Conservation (phyloP, 2,329 filamentous ascomycete genomes). For the Didymella pomorum region DNA sequence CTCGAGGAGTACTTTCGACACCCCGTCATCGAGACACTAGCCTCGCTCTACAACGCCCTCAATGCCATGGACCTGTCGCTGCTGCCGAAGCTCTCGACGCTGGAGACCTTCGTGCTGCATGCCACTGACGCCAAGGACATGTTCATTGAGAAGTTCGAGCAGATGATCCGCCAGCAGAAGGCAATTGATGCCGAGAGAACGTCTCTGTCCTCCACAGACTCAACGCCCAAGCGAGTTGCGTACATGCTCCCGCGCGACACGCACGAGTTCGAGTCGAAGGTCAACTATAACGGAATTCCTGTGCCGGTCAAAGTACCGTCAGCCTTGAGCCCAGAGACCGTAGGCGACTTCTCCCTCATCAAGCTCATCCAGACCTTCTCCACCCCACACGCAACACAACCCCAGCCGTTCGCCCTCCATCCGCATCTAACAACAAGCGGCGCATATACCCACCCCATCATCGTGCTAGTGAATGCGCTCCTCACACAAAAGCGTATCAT, state of each 20-base stretch:
- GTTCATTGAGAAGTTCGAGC: slow-evolving; percentile 96
- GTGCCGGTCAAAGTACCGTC: slow-evolving; percentile 97
- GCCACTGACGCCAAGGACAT: slow-evolving; percentile 93
- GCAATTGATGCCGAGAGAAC: slow-evolving; percentile 64
- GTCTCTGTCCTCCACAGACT: slow-evolving; percentile 48
- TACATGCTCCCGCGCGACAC: slow-evolving; percentile 90
- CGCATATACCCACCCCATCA: slow-evolving; percentile 88
- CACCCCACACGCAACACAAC: slow-evolving; percentile 78
- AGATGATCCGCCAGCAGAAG: slow-evolving; percentile 86
- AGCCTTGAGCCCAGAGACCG: slow-evolving; percentile 91
- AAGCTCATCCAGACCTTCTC: slow-evolving; percentile 97
- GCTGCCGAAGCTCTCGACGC: slow-evolving; percentile 82
- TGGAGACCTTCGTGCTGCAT: slow-evolving; percentile 87
- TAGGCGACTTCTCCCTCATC: slow-evolving; percentile 96
- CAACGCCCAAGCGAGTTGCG: slow-evolving; percentile 60
- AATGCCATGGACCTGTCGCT: slow-evolving; percentile 97
- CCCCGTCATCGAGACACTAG: slow-evolving; percentile 85
- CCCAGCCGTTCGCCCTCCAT: slow-evolving; percentile 85
- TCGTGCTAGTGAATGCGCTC: slow-evolving; percentile 92
- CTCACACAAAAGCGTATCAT: slow-evolving; percentile 96
- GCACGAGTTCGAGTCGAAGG: slow-evolving; percentile 95
- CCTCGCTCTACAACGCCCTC: slow-evolving; percentile 87
- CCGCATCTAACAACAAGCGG: slow-evolving; percentile 94
- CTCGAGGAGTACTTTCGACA: slow-evolving; percentile 97
- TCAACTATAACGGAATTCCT: slow-evolving; percentile 95